Conservation (phyloP, 768 basidiomycete species). For the Serendipita sp. region DNA sequence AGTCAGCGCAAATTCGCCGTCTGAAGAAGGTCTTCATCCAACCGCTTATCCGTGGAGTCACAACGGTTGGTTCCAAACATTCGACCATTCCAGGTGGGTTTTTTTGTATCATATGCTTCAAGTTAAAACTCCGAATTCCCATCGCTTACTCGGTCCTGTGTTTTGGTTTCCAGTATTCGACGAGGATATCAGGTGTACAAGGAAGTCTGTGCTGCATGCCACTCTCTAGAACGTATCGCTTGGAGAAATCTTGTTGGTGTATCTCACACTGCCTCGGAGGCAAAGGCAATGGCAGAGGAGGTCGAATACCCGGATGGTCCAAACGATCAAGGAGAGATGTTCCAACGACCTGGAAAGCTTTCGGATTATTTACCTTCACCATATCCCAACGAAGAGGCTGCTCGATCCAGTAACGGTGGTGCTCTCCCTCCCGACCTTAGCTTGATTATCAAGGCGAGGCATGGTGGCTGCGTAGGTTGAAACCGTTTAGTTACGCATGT, state of each 20-base stretch:
- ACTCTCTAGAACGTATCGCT: conserved; percentile 96
- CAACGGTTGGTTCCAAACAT: conserved; percentile 72
- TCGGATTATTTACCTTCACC: conserved; percentile 91
- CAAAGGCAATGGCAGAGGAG: conserved; percentile 84
- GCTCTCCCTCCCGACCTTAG: conserved; percentile 94
- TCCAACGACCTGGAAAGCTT: conserved; percentile 94
- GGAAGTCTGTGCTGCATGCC: conserved; percentile 97
- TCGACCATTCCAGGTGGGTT: conserved; percentile 87
- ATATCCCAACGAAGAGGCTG: conserved; percentile 96
- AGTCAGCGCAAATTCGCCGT: conserved; percentile 81
- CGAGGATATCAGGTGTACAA: conserved; percentile 95
- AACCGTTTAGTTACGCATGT: neutral
- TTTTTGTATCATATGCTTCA: neutral
- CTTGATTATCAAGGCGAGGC: conserved; percentile 94
- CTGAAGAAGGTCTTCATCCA: conserved; percentile 90
- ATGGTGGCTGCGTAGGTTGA: conserved; percentile 78
- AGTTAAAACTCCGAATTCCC: neutral
- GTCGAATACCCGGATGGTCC: conserved; percentile 95
- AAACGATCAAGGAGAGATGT: conserved; percentile 91
- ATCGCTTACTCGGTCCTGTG: conserved; percentile 6
- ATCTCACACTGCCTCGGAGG: conserved; percentile 86
- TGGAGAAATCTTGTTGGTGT: conserved; percentile 99
- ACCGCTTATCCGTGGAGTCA: conserved; percentile 80
- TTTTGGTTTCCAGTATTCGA: conserved; percentile 49
- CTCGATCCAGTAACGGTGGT: conserved; percentile 83